Evolutionary conservation across 2,329 filamentous ascomycete species (phyloP).

Genomic region (Hirsutella minnesotensis): DNA sequence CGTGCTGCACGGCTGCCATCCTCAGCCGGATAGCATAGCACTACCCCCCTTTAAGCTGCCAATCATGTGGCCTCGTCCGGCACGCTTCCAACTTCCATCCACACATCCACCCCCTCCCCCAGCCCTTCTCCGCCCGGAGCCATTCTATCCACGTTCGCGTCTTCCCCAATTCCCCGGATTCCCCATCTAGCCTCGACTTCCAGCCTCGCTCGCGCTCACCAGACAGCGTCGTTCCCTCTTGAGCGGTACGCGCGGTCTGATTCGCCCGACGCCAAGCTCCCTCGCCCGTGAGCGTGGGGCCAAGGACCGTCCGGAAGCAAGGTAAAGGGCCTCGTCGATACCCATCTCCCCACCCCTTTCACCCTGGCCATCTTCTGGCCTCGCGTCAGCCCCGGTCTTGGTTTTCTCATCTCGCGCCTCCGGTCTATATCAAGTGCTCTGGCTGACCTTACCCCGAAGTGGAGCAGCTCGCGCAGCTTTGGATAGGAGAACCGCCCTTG

Average conservation of each 20-base stretch:
- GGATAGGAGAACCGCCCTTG: not conserved
- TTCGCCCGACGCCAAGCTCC: conserved; percentile 11
- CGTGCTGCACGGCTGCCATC: not conserved
- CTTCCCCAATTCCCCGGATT: conserved; percentile 7
- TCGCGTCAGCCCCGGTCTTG: conserved; percentile 1
- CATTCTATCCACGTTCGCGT: conserved; percentile 9
- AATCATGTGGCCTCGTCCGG: conserved; percentile 19
- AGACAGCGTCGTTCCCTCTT: conserved; percentile 7
- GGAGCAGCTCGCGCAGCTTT: conserved; percentile 4
- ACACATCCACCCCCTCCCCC: conserved; percentile 7
- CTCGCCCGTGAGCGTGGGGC: conserved; percentile 9
- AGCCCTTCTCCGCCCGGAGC: conserved; percentile 11
- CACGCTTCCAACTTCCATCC: conserved; percentile 10
- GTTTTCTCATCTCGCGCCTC: conserved; percentile 4
- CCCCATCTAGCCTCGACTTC: conserved; percentile 3
- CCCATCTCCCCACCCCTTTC: conserved; percentile 2
- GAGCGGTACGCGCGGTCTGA: conserved; percentile 20
- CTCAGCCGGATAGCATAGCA: not conserved
- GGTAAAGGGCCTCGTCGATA: conserved; percentile 6
- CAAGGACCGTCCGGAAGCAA: conserved; percentile 6
- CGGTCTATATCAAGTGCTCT: conserved; percentile 1
- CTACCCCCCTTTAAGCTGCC: conserved; percentile 9
- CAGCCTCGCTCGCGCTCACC: conserved; percentile 5
- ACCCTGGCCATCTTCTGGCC: not conserved
- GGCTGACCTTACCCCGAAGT: conserved; percentile 10